These are phyloP conservation scores for Citrus hindsii DNA, from an alignment of 345 rosid species.

Conservation along the genomic window DNA sequence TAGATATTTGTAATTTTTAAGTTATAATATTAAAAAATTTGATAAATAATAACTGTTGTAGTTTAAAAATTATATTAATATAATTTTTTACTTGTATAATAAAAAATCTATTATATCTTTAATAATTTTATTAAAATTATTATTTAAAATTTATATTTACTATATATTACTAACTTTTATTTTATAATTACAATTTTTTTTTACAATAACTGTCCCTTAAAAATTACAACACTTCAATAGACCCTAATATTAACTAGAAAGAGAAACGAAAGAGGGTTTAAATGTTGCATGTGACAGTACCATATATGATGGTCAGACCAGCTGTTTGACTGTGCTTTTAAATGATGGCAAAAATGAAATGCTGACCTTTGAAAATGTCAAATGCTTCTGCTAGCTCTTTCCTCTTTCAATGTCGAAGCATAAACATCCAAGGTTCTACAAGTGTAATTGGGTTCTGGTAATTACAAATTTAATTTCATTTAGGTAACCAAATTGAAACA, in stretches of 20 bases:
- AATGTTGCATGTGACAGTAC: not conserved
- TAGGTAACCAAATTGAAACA: not conserved
- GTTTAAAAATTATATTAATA: no score
- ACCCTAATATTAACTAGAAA: not conserved
- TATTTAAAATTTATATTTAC: no score
- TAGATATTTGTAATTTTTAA: no score
- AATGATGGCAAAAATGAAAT: not conserved
- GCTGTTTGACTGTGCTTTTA: conserved; percentile 9
- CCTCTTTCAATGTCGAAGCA: not conserved
- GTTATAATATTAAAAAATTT: not conserved
- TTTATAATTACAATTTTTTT: no score
- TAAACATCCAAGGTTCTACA: not conserved
- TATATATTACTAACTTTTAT: no score
- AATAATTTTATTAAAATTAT: no score
- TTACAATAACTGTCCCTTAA: rapidly evolving
- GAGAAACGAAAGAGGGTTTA: not conserved
- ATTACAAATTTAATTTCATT: no score
- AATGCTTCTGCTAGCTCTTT: not conserved
- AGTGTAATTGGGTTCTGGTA: not conserved
- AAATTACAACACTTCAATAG: no score
- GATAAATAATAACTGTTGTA: not conserved
- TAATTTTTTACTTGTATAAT: no score
- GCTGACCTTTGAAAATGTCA: conserved; percentile 16
- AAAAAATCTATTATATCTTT: no score
- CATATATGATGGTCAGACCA: not conserved